These are phyloP conservation scores for Pseudovirgaria hyperparasitica DNA, from an alignment of 2,329 filamentous ascomycete species.

Conservation along the genomic window DNA sequence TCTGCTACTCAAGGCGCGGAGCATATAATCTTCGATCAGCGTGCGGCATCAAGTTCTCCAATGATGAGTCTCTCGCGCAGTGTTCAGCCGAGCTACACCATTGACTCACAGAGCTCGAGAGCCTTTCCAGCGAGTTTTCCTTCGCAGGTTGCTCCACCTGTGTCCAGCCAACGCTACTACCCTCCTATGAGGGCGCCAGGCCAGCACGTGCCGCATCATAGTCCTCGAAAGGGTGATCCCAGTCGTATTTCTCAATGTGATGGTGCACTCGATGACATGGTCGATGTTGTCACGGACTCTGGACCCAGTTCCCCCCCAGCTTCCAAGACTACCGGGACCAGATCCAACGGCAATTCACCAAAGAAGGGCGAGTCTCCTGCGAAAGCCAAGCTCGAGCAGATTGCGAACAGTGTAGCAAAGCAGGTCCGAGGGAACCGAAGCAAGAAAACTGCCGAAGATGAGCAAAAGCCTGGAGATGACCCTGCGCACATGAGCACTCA, in stretches of 20 bases:
- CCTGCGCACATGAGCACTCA: slow-evolving; percentile 21
- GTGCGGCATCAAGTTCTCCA: background rate
- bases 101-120: background rate
- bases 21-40: background rate
- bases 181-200: slow-evolving; percentile 12
- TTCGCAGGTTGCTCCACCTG: no score
- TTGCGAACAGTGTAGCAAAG: slow-evolving; percentile 34
- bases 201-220: slow-evolving; percentile 5
- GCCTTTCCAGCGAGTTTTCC: no score
- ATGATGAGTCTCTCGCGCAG: slow-evolving; percentile 1
- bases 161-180: slow-evolving; percentile 15
- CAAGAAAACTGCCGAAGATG: slow-evolving; percentile 17
- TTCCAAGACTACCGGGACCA: no score
- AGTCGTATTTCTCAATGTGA: slow-evolving; percentile 21
- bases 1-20: background rate
- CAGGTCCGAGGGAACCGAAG: no score
- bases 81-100: slow-evolving; percentile 3
- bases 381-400: slow-evolving; percentile 33
- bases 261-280: slow-evolving; percentile 26
- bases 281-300: slow-evolving; percentile 15
- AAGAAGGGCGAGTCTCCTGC: slow-evolving; percentile 30
- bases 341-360: slow-evolving; percentile 14
- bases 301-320: slow-evolving; percentile 8
- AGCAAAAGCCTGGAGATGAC: slow-evolving; percentile 12
- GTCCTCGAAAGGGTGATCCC: slow-evolving; percentile 11